Evolutionary conservation across 2,329 filamentous ascomycete genomes (phyloP).

Genomic region (Pseudogymnoascus destructans): DNA sequence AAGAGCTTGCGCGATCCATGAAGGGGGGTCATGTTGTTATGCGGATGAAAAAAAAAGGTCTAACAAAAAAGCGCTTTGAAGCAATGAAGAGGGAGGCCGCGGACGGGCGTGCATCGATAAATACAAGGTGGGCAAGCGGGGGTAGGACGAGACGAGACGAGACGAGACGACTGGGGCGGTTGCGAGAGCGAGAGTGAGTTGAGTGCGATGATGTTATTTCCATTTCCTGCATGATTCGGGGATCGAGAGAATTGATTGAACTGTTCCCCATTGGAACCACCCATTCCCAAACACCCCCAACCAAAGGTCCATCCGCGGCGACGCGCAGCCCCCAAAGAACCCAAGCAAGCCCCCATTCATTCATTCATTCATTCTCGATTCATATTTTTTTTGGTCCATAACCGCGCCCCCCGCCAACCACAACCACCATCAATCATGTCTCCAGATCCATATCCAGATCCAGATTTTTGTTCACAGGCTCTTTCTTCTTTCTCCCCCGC

Average conservation of each 20-base stretch:
- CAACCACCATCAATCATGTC: neutral
- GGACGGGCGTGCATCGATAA: neutral
- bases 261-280: neutral
- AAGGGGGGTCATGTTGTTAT: neutral
- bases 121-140: neutral
- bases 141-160: neutral
- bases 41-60: neutral
- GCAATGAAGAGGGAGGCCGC: neutral
- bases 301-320: neutral
- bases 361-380: neutral
- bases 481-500: neutral
- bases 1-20: neutral
- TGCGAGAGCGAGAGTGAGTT: neutral
- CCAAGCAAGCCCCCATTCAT: neutral
- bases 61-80: neutral
- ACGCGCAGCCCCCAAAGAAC: neutral
- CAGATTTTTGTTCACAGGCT: neutral
- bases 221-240: neutral
- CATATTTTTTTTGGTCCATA: neutral
- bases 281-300: neutral
- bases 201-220: neutral
- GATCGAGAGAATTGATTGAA: no score
- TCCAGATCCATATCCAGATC: neutral
- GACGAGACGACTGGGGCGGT: neutral
- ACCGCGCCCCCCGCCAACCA: neutral